These are phyloP conservation scores for Acmispon strigosus DNA, from an alignment of 306 rosid genomes.

Conservation along the genomic window DNA sequence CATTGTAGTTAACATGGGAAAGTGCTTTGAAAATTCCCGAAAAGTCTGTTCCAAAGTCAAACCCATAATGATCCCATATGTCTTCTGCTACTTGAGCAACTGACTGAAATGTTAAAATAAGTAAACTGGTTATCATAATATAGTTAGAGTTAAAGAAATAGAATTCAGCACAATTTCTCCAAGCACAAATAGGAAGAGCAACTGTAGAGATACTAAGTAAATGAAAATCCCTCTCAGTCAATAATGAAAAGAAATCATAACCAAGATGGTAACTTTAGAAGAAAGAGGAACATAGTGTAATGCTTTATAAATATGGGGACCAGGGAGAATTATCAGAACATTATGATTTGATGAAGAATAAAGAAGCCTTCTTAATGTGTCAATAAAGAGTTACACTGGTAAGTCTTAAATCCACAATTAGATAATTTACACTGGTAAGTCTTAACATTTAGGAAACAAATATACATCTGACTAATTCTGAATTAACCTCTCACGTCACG, in stretches of 20 bases:
- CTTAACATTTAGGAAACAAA: not conserved
- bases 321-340: constrained; percentile 1
- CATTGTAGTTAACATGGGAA: constrained; percentile 70
- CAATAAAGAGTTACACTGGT: not conserved
- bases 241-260: not conserved
- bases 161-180: not conserved
- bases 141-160: not conserved
- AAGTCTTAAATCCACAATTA: not conserved
- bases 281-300: not conserved
- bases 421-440: not conserved
- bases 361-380: not conserved
- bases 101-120: constrained; percentile 40
- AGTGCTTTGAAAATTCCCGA: constrained; percentile 87
- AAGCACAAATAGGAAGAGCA: not conserved
- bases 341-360: not conserved
- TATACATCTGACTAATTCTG: not conserved
- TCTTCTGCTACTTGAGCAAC: constrained; percentile 93
- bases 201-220: not conserved
- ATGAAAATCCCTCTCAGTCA: not conserved
- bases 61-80: constrained; percentile 93
- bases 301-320: not conserved
- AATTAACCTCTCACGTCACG: not conserved
- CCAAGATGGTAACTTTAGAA: not conserved
- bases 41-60: constrained; percentile 85
- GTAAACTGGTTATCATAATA: not conserved